Base-by-base conservation (phyloP, 1,139 yeast genomes). In the Cylindricascospora bacillispora region DNA sequence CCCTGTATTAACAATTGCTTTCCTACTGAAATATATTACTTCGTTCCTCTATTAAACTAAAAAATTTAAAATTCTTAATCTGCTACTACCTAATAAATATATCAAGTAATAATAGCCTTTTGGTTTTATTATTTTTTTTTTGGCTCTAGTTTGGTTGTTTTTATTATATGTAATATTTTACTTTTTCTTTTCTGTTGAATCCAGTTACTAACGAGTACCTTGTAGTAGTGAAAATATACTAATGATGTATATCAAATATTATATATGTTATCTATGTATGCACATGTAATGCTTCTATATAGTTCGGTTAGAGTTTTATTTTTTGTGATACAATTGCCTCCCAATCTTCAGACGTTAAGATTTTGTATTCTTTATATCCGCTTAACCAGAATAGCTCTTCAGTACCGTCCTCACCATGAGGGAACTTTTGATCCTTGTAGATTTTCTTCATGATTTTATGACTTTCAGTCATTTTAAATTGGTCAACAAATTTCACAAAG, bases 371-470 rank as follows among this genome's bases (percentile, higher is more conserved):
- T 26, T 50, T 49, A 15, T 63, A 59, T 28, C 60, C 62, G 17
- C 71, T 69, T 43, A 82, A 62, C 80, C 92, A 82, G 57, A 73
- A 85, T 29, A 85, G 70, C 17, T 56, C 44, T 31, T 79, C 86
- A 15, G 55, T 52, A 3, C 76, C 78, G 30, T 56, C 55, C n/a
- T 62, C 70, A 12, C 86, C 86, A 40, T 65, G 65, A 15, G 95
- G 95, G 36, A 85, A 63, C 35, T 67, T 64, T 46, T 85, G 94
- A 44, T 79, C 73, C 47, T 83, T 72, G 56, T 75, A 85, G 29
- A 61, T 59, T 46, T 72, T 77, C 61, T 86, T 89, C 26, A 85
- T 77, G 20, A 86, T 73, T 62, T 89, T 89, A 58, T 82, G 89
- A 52, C 82, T 86, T 38, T 83, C 93, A 4, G 83, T 74, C 26